These are phyloP conservation scores for Rhodotorula sp. DNA, from an alignment of 1,284 basidiomycete species.

Conservation along the genomic window DNA sequence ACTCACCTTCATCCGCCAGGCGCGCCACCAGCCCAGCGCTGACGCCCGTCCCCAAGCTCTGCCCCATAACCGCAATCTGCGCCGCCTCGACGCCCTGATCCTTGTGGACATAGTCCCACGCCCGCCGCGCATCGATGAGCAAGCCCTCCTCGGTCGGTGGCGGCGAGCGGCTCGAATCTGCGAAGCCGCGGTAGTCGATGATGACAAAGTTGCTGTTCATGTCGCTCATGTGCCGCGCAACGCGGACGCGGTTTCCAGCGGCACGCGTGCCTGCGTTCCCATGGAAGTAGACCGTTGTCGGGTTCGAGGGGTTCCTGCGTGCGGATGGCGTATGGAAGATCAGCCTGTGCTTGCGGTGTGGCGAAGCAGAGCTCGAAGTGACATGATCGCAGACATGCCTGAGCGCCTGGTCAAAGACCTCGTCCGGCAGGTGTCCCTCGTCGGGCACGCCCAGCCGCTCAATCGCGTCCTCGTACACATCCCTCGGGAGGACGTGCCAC, in stretches of 20 bases:
- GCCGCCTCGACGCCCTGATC: constrained; percentile 55
- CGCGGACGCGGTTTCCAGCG: constrained; percentile 61
- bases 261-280: constrained; percentile 84
- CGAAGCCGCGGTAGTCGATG: constrained; percentile 65
- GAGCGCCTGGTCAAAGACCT: constrained; percentile 58
- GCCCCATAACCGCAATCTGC: constrained; percentile 72
- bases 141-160: constrained; percentile 74
- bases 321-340: too few species aligned
- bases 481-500: constrained; percentile 83
- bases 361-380: too few species aligned
- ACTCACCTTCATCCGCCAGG: constrained; percentile 59
- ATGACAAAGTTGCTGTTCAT: constrained; percentile 36
- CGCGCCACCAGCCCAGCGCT: constrained; percentile 64
- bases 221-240: constrained; percentile 34
- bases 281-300: constrained; percentile 83
- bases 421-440: constrained; percentile 35
- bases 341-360: too few species aligned
- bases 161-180: constrained; percentile 69
- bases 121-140: constrained; percentile 71
- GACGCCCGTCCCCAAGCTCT: constrained; percentile 80
- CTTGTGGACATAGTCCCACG: constrained; percentile 72
- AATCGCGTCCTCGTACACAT: constrained; percentile 56
- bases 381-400: constrained; percentile 12
- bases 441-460: not conserved
- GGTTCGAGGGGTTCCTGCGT: constrained; percentile 53